Conservation (phyloP, 2,329 filamentous ascomycete genomes). For the Arthrinium puccinioides region DNA sequence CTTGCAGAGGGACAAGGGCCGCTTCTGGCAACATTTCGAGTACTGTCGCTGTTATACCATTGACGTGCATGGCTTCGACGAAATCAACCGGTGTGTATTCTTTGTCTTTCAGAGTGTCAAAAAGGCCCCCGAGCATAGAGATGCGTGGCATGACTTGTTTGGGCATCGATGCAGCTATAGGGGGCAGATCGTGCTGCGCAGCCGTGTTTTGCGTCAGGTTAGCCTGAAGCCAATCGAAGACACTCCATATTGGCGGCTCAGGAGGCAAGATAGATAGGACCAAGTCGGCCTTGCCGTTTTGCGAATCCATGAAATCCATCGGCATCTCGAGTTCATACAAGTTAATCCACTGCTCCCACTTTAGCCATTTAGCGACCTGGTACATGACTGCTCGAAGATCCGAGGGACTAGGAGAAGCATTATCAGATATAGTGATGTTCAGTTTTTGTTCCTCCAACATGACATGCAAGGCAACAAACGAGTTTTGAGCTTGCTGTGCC, state of each 20-base stretch:
- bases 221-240: conserved; percentile 47
- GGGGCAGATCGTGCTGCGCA: conserved; percentile 10
- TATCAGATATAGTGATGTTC: conserved; percentile 46
- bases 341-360: conserved; percentile 50
- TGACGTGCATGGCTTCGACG: conserved; percentile 66
- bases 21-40: conserved; percentile 82
- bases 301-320: conserved; percentile 27
- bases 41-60: conserved; percentile 57
- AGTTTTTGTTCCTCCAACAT: conserved; percentile 88
- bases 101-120: conserved; percentile 46
- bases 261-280: conserved; percentile 7
- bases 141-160: conserved; percentile 55
- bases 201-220: conserved; percentile 27
- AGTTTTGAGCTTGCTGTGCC: conserved; percentile 55
- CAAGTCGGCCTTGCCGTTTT: conserved; percentile 2
- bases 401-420: conserved; percentile 32
- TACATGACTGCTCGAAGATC: conserved; percentile 67
- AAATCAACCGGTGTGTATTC: conserved; percentile 48
- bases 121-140: conserved; percentile 61
- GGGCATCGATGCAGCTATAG: conserved; percentile 11
- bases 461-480: conserved; percentile 73
- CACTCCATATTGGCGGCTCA: conserved; percentile 25
- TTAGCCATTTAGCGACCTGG: conserved; percentile 77
- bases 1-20: conserved; percentile 71
- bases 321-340: conserved; percentile 48